Conservation (phyloP, 176 grass and related monocot species). For the Carex cristatella region DNA sequence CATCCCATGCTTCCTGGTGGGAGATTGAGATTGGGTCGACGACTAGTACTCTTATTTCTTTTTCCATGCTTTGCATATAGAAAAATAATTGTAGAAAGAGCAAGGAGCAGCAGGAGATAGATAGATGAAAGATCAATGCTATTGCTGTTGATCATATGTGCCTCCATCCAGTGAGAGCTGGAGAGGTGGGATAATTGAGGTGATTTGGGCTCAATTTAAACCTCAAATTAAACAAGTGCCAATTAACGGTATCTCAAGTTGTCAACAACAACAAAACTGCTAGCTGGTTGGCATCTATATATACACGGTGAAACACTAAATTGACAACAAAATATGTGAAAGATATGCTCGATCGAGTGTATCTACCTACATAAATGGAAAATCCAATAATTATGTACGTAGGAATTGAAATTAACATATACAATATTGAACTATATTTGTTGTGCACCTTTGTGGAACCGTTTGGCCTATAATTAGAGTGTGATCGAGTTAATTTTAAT, state of each 20-base stretch:
- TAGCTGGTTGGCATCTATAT: background rate
- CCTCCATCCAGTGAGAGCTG: background rate
- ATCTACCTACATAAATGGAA: background rate
- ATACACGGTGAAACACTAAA: background rate
- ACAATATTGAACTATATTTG: background rate
- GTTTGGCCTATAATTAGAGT: background rate
- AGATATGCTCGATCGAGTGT: background rate
- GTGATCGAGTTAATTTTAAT: background rate
- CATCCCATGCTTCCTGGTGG: conserved; percentile 31
- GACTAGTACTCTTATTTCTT: background rate
- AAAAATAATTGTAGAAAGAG: background rate
- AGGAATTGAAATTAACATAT: background rate
- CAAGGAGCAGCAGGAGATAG: background rate
- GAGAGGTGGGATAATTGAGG: background rate
- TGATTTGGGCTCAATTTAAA: background rate
- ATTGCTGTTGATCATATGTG: background rate
- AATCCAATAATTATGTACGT: background rate
- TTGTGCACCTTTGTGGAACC: background rate
- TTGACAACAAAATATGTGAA: background rate
- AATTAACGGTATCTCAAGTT: background rate
- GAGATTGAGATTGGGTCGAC: background rate
- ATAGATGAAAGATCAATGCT: background rate
- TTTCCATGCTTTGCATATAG: conserved; percentile 16
- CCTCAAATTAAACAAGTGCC: background rate
- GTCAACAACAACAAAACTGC: background rate